Evolutionary conservation across 495 filamentous ascomycete genomes (phyloP).

Genomic region (Cetradonia linearis): DNA sequence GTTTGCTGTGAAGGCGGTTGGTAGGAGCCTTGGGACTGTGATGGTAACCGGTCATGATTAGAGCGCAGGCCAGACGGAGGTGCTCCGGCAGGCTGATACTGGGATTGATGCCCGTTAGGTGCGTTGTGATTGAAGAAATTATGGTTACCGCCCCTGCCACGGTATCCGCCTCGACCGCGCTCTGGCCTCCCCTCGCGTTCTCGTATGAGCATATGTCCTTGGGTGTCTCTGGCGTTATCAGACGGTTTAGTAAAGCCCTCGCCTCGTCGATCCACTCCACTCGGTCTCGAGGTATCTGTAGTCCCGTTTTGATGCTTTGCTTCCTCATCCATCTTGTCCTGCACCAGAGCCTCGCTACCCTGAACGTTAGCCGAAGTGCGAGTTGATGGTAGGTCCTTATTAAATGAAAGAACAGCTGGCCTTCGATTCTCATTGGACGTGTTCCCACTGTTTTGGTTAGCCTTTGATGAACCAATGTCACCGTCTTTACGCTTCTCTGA

Average conservation of each 20-base stretch:
- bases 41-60: conserved; percentile 24
- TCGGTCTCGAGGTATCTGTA: conserved; percentile 19
- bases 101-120: conserved; percentile 25
- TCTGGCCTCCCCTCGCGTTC: conserved; percentile 44
- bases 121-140: conserved; percentile 34
- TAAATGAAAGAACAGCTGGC: conserved; percentile 28
- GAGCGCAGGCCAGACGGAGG: conserved; percentile 18
- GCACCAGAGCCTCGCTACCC: background rate
- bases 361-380: conserved; percentile 1
- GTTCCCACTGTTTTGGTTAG: conserved; percentile 18
- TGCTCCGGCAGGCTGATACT: conserved; percentile 33
- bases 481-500: conserved; percentile 33
- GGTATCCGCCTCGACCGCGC: conserved; percentile 44
- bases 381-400: conserved; percentile 20
- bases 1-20: conserved; percentile 14
- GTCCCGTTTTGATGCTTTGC: conserved; percentile 14
- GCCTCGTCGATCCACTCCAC: conserved; percentile 20
- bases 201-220: conserved; percentile 23
- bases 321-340: conserved; percentile 7
- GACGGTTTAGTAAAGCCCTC: conserved; percentile 22
- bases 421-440: conserved; percentile 22
- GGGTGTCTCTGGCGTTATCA: conserved; percentile 24
- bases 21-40: conserved; percentile 21
- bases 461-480: conserved; percentile 15
- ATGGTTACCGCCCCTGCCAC: conserved; percentile 41